phyloP scores from a whole-genome alignment of 2,329 filamentous ascomycete genomes.

The Aspergillus calidoustus region DNA sequence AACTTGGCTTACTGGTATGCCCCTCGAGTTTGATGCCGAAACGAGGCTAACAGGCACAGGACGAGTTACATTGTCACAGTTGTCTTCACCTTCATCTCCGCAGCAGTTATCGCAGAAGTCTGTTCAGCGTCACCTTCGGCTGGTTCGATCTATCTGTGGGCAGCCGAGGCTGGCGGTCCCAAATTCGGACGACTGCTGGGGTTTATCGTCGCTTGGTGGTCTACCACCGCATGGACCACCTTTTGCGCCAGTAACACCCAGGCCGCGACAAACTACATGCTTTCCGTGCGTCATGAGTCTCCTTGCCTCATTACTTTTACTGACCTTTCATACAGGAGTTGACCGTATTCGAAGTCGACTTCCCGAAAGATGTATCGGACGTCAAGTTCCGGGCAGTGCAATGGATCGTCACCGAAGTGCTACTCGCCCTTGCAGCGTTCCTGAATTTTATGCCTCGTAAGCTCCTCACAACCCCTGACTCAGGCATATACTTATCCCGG shows the following conservation, averaged over 20 bases:
- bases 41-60: conserved; percentile 40
- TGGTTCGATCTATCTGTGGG: conserved; percentile 66
- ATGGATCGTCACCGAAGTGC: conserved; percentile 61
- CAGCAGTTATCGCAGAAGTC: conserved; percentile 64
- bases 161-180: conserved; percentile 62
- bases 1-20: conserved; percentile 63
- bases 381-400: conserved; percentile 65
- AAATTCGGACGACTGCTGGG: conserved; percentile 61
- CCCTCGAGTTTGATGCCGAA: not conserved
- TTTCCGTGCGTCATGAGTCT: conserved; percentile 45
- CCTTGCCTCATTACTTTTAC: not conserved
- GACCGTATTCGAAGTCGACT: conserved; percentile 60
- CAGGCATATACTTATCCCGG: not conserved
- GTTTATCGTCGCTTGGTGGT: conserved; percentile 69
- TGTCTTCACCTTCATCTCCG: conserved; percentile 65
- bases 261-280: conserved; percentile 57
- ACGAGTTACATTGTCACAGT: conserved; percentile 65
- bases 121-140: conserved; percentile 64
- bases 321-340: conserved; percentile 51
- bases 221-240: conserved; percentile 65
- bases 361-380: conserved; percentile 56
- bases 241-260: conserved; percentile 62
- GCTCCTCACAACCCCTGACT: conserved; percentile 18
- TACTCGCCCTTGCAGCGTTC: conserved; percentile 56
- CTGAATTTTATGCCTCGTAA: conserved; percentile 58